These are phyloP conservation scores for Cadophora gregata DNA, from an alignment of 2,329 filamentous ascomycete species.

Conservation along the genomic window DNA sequence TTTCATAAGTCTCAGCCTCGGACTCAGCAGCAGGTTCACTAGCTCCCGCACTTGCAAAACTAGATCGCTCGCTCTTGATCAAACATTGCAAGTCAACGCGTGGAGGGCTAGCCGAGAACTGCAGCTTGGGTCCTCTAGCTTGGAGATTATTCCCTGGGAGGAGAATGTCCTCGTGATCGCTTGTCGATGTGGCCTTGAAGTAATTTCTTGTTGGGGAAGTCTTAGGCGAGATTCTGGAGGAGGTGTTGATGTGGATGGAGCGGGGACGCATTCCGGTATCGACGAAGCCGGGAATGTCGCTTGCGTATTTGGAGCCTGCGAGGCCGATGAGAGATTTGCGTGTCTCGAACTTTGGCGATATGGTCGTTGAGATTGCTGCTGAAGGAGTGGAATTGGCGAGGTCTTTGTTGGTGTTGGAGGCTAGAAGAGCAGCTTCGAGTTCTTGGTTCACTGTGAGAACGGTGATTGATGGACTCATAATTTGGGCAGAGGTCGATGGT, in stretches of 20 bases:
- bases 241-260: background rate
- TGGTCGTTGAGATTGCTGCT: background rate
- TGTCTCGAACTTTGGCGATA: background rate
- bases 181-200: no score
- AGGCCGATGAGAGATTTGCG: conserved; percentile 25
- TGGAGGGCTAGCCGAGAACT: conserved; percentile 15
- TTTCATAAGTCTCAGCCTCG: background rate
- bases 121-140: background rate
- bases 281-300: conserved; percentile 9
- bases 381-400: background rate
- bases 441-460: background rate
- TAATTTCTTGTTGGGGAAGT: background rate
- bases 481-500: background rate
- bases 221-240: background rate
- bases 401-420: conserved; percentile 1
- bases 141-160: background rate
- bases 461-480: background rate
- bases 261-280: conserved; percentile 6
- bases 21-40: background rate
- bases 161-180: background rate
- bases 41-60: background rate
- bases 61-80: conserved; percentile 13
- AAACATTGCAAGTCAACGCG: conserved; percentile 14
- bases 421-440: background rate
- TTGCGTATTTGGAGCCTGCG: conserved; percentile 28